Conservation (phyloP, 306 rosid genomes). For the Trifolium fragiferum region DNA sequence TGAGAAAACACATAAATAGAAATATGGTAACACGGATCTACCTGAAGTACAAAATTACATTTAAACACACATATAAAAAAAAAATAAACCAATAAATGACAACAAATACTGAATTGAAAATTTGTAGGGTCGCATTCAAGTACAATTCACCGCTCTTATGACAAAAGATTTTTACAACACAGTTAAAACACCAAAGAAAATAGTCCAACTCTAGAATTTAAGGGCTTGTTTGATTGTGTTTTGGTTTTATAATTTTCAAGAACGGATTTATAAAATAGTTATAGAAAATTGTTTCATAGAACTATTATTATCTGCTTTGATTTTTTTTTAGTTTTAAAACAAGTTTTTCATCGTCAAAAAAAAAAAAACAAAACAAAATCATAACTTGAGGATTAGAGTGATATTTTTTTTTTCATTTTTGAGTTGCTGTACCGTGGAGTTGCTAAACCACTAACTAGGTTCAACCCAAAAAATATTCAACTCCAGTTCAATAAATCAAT, state of each 20-base stretch:
- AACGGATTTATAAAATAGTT: too few species aligned
- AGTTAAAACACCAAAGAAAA: background rate
- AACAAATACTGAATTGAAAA: background rate
- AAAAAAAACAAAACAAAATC: background rate
- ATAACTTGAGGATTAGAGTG: background rate
- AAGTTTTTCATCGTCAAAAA: too few species aligned
- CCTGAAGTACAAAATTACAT: slow-evolving; percentile 1
- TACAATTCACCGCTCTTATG: background rate
- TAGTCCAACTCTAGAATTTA: background rate
- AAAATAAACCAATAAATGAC: background rate
- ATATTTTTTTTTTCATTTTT: too few species aligned
- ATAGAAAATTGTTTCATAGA: too few species aligned
- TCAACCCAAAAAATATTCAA: background rate
- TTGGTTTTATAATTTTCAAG: too few species aligned
- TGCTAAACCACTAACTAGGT: background rate
- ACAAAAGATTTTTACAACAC: background rate
- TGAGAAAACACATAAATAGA: background rate
- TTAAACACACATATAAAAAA: background rate
- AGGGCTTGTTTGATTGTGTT: too few species aligned
- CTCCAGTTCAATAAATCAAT: background rate
- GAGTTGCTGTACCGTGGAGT: background rate
- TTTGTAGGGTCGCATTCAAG: background rate
- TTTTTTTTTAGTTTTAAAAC: too few species aligned
- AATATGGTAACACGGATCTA: background rate
- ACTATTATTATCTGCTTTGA: too few species aligned